Base-by-base conservation (phyloP, 345 rosid species). In the Syzygium grande region DNA sequence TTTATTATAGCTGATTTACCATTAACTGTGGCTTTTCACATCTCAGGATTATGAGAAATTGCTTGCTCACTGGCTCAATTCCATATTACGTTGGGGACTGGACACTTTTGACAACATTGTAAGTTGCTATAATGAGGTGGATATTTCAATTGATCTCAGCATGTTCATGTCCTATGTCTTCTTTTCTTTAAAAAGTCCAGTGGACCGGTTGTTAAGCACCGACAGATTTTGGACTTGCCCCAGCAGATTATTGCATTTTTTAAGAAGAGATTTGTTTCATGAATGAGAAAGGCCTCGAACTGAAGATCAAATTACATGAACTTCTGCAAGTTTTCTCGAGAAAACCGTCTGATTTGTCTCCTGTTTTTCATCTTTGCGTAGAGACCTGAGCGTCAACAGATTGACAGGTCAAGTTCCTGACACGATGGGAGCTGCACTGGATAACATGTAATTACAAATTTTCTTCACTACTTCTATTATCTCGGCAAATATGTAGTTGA, bases 381-480 rank as follows among this genome's bases (percentile, higher is more conserved):
- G 99, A 89, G 99, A 97, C 89, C 86, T 97, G 89, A 95, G 99
- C 94, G 92, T 90, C 93, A 96, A 97, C 90, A 91, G 86, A 89
- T 88, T 96, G 91, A 92, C 90, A 1, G 97, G 97, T 85, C 21
- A 43, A 85, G 90, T 96, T 88, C 96, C 97, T 10, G 54, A 29
- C 34, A 13, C 87, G 34, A 87, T 95, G 58, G 22, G 51, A 88
- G 85, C 17, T 79, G 83, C 92, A 0, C 13, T 91, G 46, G 0
- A 92, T 11, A 92, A 8, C 90, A 86, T 94, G 99, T 96, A 93
- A 93, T 95, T 88, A 15, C 38, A 54, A 25, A 46, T 80, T 61
- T 61, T 61, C 73, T 3, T 14, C 19, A 61, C 73, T n/a, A 3
- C 4, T 13, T 2, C 2, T 14, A 61, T 13, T 61, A 17, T 61